Base-by-base conservation (phyloP, 1,284 basidiomycete species). In the Ustilago bromivora region DNA sequence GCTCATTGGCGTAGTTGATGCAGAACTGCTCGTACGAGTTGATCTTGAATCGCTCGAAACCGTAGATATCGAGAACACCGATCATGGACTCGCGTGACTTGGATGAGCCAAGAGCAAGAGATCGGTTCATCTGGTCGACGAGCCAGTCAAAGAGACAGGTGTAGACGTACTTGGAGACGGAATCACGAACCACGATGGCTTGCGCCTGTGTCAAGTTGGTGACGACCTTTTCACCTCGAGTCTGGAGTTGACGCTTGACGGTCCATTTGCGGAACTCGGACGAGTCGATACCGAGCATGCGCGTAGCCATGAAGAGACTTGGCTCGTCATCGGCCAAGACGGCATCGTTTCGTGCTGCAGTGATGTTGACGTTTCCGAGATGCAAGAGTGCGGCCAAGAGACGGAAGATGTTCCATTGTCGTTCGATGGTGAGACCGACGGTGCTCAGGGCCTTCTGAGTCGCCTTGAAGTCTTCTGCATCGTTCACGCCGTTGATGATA, bases 1-100 rank as follows among this genome's bases (percentile, higher is more conserved):
- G 98, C 88, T 99, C 97, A 84, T 99, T 99, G 53, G 97, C 97
- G 87, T 98, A 99, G 87, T 99, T 99, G 89, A 99, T 99, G 87
- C 96, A 98, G 88, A 99, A 99, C 88, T 99, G 97, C 87, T 99
- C 97, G 85, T 98, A 99, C 11, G 95, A 97, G 87, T 98, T 98
- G 61, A 78, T 72, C 74, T 87, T 86, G 67, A 87, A 86, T 61
- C 79, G 85, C 70, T 85, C 83, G 62, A 84, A 87, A 82, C 85
- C 84, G 87, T 89, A 88, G 76, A 90, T 90, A 82, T 99, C 97
- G 83, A 99, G 88, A 4, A 99, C 97, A 84, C 97, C 97, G 79
- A 99, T 99, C 88, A 99, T 99, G 91, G 96, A 98, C 86, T 95
- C 94, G 31, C 95, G 94, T 52, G 91, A 90, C 69, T 91, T 91